Percentiles rank a stretch among this genome's conserved stretches.
phyloP scores from a whole-genome alignment of 352 stramenopile genomes.

The Phytopythium aichiense region DNA sequence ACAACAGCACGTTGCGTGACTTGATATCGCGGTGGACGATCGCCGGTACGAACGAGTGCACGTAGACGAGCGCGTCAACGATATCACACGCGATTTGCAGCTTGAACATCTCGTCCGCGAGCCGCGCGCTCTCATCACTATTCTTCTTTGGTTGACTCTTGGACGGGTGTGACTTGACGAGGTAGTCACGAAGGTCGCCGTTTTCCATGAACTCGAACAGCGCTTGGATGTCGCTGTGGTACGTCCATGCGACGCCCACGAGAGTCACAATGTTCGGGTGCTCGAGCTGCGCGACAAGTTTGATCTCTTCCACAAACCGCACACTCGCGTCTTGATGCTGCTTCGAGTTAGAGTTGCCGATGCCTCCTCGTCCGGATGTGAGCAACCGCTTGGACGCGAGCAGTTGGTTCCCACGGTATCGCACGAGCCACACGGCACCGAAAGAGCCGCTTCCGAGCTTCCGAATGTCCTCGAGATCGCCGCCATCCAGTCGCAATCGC shows the following conservation, averaged over 20 bases:
- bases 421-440: conserved; percentile 18
- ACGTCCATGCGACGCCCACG: conserved; percentile 25
- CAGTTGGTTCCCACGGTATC: conserved; percentile 14
- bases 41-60: too few species aligned
- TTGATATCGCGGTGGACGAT: too few species aligned
- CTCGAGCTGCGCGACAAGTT: conserved; percentile 19
- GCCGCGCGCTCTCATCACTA: too few species aligned
- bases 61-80: too few species aligned
- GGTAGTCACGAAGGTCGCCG: conserved; percentile 16
- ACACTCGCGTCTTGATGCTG: background rate
- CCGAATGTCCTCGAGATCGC: conserved; percentile 17
- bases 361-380: background rate
- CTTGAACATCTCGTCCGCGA: too few species aligned
- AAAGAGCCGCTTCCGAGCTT: conserved; percentile 16
- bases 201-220: conserved; percentile 24
- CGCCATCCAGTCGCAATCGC: conserved; percentile 10
- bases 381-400: conserved; percentile 21
- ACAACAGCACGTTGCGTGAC: too few species aligned
- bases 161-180: background rate
- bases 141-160: too few species aligned
- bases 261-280: conserved; percentile 27
- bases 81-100: too few species aligned
- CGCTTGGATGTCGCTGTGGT: conserved; percentile 18
- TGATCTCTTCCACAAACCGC: conserved; percentile 30
- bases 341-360: background rate